These are phyloP conservation scores for Xylaria sp. DNA, from an alignment of 2,329 filamentous ascomycete genomes.

Conservation along the genomic window DNA sequence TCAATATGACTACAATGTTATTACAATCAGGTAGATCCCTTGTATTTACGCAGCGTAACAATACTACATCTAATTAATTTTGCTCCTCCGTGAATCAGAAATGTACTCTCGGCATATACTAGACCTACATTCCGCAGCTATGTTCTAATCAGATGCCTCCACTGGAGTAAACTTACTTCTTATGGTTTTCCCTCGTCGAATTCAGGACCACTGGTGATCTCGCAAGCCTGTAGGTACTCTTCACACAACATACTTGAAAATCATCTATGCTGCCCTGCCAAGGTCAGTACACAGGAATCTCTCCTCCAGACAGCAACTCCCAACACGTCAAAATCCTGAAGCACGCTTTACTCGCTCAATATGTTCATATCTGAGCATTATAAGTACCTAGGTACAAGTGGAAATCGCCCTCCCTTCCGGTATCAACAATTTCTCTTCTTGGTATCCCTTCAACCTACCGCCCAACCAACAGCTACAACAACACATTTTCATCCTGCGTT, in stretches of 20 bases:
- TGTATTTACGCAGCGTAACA: neutral
- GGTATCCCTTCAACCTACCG: neutral
- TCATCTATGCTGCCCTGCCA: neutral
- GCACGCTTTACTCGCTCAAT: neutral
- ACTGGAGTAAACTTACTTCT: neutral
- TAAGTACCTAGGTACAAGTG: neutral
- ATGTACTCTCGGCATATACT: no score
- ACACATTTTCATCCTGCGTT: neutral
- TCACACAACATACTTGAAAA: neutral
- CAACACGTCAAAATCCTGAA: neutral
- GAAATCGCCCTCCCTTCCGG: neutral
- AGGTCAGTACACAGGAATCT: neutral
- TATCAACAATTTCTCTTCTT: neutral
- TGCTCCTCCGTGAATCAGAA: neutral
- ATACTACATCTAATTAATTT: neutral
- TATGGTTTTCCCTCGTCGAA: neutral
- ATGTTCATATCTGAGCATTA: neutral
- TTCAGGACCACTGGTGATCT: neutral
- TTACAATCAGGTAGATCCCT: neutral
- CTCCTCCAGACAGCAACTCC: neutral
- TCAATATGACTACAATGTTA: neutral
- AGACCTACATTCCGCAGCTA: no score
- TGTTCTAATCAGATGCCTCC: neutral
- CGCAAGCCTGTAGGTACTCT: neutral
- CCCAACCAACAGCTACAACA: neutral